A percentile compares a stretch with the other conserved stretches of the same genome.
phyloP scores from a whole-genome alignment of 1,284 basidiomycete genomes.

The Leucoagaricus sp. region DNA sequence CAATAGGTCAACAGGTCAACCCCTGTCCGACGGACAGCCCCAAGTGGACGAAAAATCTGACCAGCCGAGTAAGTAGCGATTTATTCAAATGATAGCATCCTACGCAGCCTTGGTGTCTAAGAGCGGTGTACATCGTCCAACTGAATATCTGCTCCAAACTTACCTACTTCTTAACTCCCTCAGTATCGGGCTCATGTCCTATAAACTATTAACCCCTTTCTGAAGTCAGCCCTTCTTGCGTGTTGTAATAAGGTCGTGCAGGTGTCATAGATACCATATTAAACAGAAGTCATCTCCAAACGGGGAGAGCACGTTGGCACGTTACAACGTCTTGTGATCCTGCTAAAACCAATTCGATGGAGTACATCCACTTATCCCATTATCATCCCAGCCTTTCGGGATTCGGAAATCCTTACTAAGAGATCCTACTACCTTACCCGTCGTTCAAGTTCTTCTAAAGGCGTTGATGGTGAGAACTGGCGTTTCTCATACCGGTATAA shows the following conservation, averaged over 20 bases:
- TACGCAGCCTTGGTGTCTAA: no score
- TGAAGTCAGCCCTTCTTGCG: not conserved
- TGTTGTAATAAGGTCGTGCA: not conserved
- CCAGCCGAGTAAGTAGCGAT: no score
- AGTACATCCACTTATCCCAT: not conserved
- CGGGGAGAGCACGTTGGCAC: slow-evolving; percentile 25
- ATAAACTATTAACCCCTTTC: not conserved
- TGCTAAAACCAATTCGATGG: slow-evolving; percentile 3
- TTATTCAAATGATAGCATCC: no score
- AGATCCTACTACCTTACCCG: slow-evolving; percentile 1
- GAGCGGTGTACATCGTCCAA: not conserved
- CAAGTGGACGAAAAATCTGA: no score
- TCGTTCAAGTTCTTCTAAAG: slow-evolving; percentile 2
- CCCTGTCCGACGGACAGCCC: no score
- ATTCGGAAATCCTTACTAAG: not conserved
- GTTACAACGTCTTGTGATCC: slow-evolving; percentile 29
- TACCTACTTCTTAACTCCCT: not conserved
- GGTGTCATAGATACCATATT: slow-evolving; percentile 1
- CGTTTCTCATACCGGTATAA: slow-evolving; percentile 7
- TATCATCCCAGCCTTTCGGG: not conserved
- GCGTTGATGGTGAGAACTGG: slow-evolving; percentile 10
- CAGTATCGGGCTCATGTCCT: no score
- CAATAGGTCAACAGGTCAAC: not conserved
- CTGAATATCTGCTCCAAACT: not conserved
- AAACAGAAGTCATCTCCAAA: not conserved